phyloP scores from a whole-genome alignment of 2,329 filamentous ascomycete species.

The Botrytis fragariae region DNA sequence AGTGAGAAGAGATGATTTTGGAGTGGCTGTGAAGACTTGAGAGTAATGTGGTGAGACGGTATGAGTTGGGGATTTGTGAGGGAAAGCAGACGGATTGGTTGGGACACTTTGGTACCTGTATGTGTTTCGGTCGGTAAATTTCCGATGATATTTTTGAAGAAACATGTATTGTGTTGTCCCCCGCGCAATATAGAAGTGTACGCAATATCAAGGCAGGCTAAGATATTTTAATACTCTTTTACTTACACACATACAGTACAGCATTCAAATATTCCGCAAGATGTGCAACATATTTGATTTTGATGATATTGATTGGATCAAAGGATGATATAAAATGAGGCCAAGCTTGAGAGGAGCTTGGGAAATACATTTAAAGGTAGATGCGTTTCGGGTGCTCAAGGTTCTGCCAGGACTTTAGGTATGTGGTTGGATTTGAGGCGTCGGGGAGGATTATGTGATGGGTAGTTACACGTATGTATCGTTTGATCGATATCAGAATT shows the following conservation, averaged over 20 bases:
- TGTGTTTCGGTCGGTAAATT: neutral
- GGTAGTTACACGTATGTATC: neutral
- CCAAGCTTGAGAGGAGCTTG: neutral
- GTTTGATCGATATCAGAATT: neutral
- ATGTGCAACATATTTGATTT: neutral
- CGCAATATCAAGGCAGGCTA: neutral
- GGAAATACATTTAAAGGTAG: neutral
- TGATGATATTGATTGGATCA: neutral
- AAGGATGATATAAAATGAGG: neutral
- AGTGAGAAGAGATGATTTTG: neutral
- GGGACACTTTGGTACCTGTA: neutral
- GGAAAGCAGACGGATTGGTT: neutral
- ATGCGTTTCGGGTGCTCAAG: neutral
- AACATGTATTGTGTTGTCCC: neutral
- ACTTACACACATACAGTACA: neutral
- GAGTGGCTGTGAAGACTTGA: neutral
- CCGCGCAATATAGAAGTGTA: neutral
- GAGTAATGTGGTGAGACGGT: neutral
- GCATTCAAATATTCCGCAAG: slow-evolving; percentile 7
- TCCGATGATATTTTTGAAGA: neutral
- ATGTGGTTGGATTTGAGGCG: neutral
- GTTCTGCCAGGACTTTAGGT: neutral
- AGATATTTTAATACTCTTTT: neutral
- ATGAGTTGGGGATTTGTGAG: neutral
- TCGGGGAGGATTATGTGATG: neutral